phyloP scores from a whole-genome alignment of 441 rosid genomes.

The Biscutella laevigata region DNA sequence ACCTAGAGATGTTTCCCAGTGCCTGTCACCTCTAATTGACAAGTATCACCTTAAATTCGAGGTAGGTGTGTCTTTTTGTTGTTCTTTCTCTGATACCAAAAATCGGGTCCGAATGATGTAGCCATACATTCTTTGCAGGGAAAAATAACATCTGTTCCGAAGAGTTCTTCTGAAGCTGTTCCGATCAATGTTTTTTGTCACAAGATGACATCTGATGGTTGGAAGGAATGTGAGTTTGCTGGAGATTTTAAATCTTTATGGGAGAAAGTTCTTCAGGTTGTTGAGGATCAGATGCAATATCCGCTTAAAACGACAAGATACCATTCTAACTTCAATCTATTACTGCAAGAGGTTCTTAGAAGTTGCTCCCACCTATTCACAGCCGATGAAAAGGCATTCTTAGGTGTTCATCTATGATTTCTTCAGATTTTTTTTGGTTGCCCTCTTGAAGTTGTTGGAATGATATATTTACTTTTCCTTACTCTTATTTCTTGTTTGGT shows the following conservation, averaged over 20 bases:
- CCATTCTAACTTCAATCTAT: conserved; percentile 57
- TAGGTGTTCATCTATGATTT: conserved; percentile 38
- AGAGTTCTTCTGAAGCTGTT: conserved; percentile 44
- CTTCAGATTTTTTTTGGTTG: not conserved
- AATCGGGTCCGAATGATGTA: not conserved
- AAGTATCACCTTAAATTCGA: conserved; percentile 44
- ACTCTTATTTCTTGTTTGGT: conserved; percentile 16
- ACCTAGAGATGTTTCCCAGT: conserved; percentile 61
- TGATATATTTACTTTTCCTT: not conserved
- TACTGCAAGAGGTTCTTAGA: conserved; percentile 57
- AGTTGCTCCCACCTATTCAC: conserved; percentile 54
- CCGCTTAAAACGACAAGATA: conserved; percentile 46
- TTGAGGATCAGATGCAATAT: conserved; percentile 34
- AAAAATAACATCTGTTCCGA: conserved; percentile 45
- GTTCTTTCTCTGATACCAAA: not conserved
- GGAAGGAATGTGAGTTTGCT: conserved; percentile 25
- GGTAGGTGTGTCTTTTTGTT: conserved; percentile 33
- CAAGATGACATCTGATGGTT: conserved; percentile 24
- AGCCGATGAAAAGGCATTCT: conserved; percentile 43
- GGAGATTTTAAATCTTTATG: conserved; percentile 40
- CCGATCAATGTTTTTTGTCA: conserved; percentile 48
- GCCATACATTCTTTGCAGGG: conserved; percentile 45
- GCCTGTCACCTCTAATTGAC: conserved; percentile 61
- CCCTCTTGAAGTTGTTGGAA: not conserved
- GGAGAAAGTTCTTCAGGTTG: conserved; percentile 51